phyloP scores from a whole-genome alignment of 2,329 filamentous ascomycete genomes.

The Tolypocladium amazonense region DNA sequence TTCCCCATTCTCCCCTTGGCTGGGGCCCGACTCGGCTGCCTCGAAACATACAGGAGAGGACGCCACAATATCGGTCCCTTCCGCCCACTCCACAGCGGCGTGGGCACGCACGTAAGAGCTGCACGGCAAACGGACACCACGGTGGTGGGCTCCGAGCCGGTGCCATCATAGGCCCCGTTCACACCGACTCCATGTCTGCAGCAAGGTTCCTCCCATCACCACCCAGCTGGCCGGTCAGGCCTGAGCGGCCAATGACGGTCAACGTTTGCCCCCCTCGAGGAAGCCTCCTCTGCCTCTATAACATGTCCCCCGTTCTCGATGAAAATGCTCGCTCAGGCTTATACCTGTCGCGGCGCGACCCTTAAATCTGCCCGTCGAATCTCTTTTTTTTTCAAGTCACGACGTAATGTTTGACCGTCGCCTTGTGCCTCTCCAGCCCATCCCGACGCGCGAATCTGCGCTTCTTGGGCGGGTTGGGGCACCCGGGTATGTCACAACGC shows the following conservation, averaged over 20 bases:
- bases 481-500: constrained; percentile 26
- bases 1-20: not conserved
- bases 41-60: not conserved
- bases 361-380: not conserved
- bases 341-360: not conserved
- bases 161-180: not conserved
- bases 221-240: not conserved
- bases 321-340: not conserved
- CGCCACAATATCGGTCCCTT: not conserved
- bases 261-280: not conserved
- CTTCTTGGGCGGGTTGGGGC: constrained; percentile 29
- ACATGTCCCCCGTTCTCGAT: not conserved
- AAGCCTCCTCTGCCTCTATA: not conserved
- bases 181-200: not conserved
- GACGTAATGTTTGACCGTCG: constrained; percentile 26
- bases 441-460: constrained; percentile 30
- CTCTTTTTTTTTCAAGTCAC: constrained; percentile 11
- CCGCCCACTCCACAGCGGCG: not conserved
- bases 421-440: constrained; percentile 29
- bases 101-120: not conserved
- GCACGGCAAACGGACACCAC: not conserved
- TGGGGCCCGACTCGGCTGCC: not conserved
- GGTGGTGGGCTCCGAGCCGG: not conserved
- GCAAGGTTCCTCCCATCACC: not conserved
- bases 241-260: not conserved